These are phyloP conservation scores for Lichtheimia ramosa DNA, from an alignment of 371 early-diverging fungal species.

Conservation along the genomic window DNA sequence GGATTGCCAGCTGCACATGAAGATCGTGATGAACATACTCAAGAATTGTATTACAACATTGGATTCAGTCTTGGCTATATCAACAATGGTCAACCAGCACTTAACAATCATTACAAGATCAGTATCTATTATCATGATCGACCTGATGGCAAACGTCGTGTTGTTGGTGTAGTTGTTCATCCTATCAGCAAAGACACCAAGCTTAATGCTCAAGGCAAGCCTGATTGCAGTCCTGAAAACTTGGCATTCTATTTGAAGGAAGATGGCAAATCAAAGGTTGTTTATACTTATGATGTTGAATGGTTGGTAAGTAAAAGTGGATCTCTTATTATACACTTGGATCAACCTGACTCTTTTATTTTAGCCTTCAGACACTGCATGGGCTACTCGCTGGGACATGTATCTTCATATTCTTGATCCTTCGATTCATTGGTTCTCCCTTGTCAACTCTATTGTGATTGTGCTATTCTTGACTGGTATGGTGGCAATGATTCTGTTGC, in stretches of 20 bases:
- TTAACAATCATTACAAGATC: conserved; percentile 63
- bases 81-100: conserved; percentile 4
- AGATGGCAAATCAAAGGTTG: conserved; percentile 44
- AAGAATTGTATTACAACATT: conserved; percentile 68
- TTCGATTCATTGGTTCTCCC: conserved; percentile 79
- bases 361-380: conserved; percentile 64
- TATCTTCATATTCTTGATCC: conserved; percentile 85
- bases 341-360: not conserved
- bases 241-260: conserved; percentile 56
- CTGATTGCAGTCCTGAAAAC: conserved; percentile 35
- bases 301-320: conserved; percentile 66
- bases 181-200: conserved; percentile 59
- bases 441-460: conserved; percentile 88
- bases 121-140: conserved; percentile 74
- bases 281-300: conserved; percentile 82
- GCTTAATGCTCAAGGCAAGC: conserved; percentile 33
- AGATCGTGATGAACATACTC: conserved; percentile 57
- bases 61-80: conserved; percentile 75
- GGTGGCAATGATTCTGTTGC: conserved; percentile 83
- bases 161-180: conserved; percentile 80
- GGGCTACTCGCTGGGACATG: conserved; percentile 96
- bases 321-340: not conserved
- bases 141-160: conserved; percentile 55
- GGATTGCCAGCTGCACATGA: conserved; percentile 87
- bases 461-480: conserved; percentile 88